A percentile compares a stretch with the other conserved stretches of the same genome.
phyloP scores from a whole-genome alignment of 371 early-diverging fungal genomes.

The Choanephora cucurbitarum region DNA sequence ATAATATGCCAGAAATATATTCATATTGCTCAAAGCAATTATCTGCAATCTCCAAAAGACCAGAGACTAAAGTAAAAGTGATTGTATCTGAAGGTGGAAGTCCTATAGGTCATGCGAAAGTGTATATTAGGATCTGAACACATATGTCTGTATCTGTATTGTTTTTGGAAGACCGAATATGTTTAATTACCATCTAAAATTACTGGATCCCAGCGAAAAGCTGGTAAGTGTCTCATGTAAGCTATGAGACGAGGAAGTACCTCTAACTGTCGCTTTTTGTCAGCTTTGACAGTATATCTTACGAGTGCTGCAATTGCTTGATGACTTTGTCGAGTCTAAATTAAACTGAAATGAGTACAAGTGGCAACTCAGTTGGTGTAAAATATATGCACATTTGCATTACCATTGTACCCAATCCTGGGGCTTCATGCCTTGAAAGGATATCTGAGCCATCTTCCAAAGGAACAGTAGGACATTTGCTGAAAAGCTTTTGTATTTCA shows the following conservation, averaged over 20 bases:
- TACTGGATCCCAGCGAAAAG: constrained; percentile 34
- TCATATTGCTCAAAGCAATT: constrained; percentile 44
- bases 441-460: constrained; percentile 27
- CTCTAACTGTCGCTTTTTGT: constrained; percentile 21
- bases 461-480: constrained; percentile 44
- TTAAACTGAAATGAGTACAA: background rate
- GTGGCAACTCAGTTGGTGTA: no score
- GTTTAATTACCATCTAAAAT: constrained; percentile 30
- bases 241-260: constrained; percentile 38
- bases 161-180: background rate
- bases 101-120: background rate
- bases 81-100: constrained; percentile 45
- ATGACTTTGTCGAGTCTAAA: constrained; percentile 49
- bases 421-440: constrained; percentile 16
- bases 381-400: no score
- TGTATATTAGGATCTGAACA: background rate
- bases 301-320: constrained; percentile 52
- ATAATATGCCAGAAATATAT: constrained; percentile 31
- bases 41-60: constrained; percentile 55
- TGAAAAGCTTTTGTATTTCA: constrained; percentile 39
- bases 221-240: constrained; percentile 39
- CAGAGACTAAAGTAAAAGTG: constrained; percentile 38
- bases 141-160: background rate
- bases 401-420: constrained; percentile 31
- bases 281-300: constrained; percentile 43